Conservation (phyloP, 129 eudicot genomes). For the Gnaphalium uliginosum region DNA sequence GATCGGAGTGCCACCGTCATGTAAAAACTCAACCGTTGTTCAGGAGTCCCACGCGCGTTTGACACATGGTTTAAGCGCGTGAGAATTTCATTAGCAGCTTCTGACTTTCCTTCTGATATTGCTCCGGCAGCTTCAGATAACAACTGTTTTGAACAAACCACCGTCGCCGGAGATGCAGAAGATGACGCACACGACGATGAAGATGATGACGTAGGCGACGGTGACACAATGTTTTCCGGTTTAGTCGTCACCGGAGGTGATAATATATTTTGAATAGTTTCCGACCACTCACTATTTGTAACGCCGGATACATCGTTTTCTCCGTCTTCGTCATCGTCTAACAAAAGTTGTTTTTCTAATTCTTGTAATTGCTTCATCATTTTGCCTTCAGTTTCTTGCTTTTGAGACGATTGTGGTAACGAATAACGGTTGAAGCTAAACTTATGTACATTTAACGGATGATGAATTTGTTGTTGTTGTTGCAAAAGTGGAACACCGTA, state of each 20-base stretch:
- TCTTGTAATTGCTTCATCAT: constrained; percentile 64
- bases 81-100: constrained; percentile 53
- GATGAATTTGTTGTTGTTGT: not conserved
- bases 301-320: constrained; percentile 63
- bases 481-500: constrained; percentile 41
- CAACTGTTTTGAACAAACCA: constrained; percentile 44
- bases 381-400: constrained; percentile 42
- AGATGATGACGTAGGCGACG: constrained; percentile 74
- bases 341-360: constrained; percentile 69
- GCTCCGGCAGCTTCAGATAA: constrained; percentile 66
- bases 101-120: constrained; percentile 57
- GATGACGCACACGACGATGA: constrained; percentile 78
- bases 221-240: constrained; percentile 47
- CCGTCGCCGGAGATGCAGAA: constrained; percentile 52
- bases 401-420: not conserved
- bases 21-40: constrained; percentile 65
- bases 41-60: constrained; percentile 53
- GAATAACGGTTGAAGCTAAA: not conserved
- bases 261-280: constrained; percentile 61
- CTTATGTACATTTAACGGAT: constrained; percentile 14
- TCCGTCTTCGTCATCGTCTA: constrained; percentile 61
- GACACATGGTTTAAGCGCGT: constrained; percentile 48
- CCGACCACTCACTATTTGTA: constrained; percentile 88
- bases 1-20: constrained; percentile 62
- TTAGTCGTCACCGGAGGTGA: constrained; percentile 38